Evolutionary conservation across 83 land plant genomes (phyloP).

Genomic region (Diphasiastrum complanatum): DNA sequence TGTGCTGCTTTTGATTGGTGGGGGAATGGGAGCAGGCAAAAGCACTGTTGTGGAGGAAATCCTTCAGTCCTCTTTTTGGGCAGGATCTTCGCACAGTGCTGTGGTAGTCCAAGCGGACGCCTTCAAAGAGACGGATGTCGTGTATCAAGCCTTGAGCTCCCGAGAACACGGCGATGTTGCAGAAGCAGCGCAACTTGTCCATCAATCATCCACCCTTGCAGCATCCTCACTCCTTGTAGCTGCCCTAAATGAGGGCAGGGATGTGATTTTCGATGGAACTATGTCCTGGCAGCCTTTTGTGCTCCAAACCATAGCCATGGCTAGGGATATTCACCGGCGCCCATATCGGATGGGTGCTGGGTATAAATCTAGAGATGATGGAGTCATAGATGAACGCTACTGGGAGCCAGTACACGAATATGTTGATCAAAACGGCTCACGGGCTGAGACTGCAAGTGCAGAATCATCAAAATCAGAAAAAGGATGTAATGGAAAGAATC

Average conservation of each 20-base stretch:
- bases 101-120: conserved; percentile 90
- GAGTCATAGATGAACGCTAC: conserved; percentile 50
- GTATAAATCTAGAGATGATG: conserved; percentile 51
- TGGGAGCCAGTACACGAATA: conserved; percentile 59
- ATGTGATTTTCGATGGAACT: conserved; percentile 72
- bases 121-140: conserved; percentile 80
- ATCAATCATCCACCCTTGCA: conserved; percentile 62
- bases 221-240: conserved; percentile 70
- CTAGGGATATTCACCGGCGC: conserved; percentile 46
- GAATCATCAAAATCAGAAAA: not conserved
- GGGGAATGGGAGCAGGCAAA: conserved; percentile 47
- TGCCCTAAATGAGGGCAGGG: conserved; percentile 68
- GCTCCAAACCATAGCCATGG: conserved; percentile 66
- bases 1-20: conserved; percentile 36
- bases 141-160: conserved; percentile 60
- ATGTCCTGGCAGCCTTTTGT: conserved; percentile 73
- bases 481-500: conserved; percentile 30
- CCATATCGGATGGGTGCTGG: conserved; percentile 78
- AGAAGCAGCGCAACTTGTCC: conserved; percentile 75
- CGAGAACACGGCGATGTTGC: conserved; percentile 57
- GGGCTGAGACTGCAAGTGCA: not conserved
- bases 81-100: conserved; percentile 47
- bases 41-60: conserved; percentile 31
- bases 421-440: conserved; percentile 4
- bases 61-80: conserved; percentile 21